Evolutionary conservation across 805 yeast species (phyloP), one percentile per base, ranked within the genome.

Genomic region (Candida arabinofermentans): DNA sequence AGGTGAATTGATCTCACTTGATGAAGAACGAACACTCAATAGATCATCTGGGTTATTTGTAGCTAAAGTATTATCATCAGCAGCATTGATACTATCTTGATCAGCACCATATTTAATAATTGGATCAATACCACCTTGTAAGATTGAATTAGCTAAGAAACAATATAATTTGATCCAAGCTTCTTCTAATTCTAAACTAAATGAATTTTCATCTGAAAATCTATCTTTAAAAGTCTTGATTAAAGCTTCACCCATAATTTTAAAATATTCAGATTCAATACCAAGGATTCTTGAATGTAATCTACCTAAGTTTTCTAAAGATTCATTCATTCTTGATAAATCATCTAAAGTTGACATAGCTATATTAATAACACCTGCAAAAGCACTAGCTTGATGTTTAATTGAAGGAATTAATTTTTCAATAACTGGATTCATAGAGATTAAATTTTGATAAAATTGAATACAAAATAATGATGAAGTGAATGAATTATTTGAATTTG

Each of bases 251-350:
- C 91, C 91, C 88, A 84, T 79, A 27, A 80, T 59, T 57, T 81
- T 81, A 50, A 80, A 84, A 55, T 79, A 81, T 2, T 72, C 70
- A 0, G 85, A 73, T 45, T 83, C 88, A 30, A 85, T 82, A 13
- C 86, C 87, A 46, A 86, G 65, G 38, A 86, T 80, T 49, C 95
- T 66, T 2, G 87, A 67, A 59, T 87, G 95, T 39, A 86, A 67
- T 56, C 83, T 84, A 2, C 90, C 95, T 49, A 86, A 62, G 36
- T 75, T 74, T 34, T 66, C 66, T 37, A 87, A 63, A 42, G 80
- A 81, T 21, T 72, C 82, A 52, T 83, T 81, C 50, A 86, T 63
- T 6, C 63, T 60, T 3, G 71, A 55, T 39, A 86, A 66, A 48
- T 80, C 71, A 40, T 83, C 89, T 39, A 86, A 65, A 49, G 78